These are phyloP conservation scores for Rossbeevera mucosa DNA, from an alignment of 768 basidiomycete genomes.

Conservation along the genomic window DNA sequence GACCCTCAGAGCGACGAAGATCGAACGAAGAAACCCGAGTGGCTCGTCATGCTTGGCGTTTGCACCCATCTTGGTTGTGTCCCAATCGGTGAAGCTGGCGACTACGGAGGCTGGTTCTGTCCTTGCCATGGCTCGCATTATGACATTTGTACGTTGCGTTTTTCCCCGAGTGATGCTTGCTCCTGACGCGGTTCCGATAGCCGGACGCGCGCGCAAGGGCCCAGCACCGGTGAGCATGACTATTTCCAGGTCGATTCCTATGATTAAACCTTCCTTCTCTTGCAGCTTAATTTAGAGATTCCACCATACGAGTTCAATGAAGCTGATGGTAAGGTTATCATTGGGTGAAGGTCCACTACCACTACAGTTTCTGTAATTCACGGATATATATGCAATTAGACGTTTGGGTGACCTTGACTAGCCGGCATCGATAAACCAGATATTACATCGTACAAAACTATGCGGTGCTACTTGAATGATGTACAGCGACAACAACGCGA, in stretches of 20 bases:
- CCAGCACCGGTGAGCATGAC: conserved; percentile 79
- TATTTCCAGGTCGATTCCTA: not conserved
- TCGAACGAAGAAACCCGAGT: conserved; percentile 91
- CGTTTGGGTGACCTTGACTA: conserved; percentile 4
- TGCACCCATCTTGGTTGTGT: conserved; percentile 99
- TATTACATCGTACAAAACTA: not conserved
- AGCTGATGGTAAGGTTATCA: conserved; percentile 76
- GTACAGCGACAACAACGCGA: not conserved
- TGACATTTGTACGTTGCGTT: conserved; percentile 72
- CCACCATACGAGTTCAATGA: conserved; percentile 87
- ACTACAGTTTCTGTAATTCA: conserved; percentile 18
- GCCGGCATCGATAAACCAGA: not conserved
- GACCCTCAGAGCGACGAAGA: conserved; percentile 91
- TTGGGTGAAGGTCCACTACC: conserved; percentile 53
- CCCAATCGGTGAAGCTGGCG: conserved; percentile 95
- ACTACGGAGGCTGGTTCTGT: conserved; percentile 99
- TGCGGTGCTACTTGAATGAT: not conserved
- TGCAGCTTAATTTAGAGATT: conserved; percentile 88
- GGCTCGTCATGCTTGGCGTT: conserved; percentile 89
- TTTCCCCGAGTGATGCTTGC: not conserved
- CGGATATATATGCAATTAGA: conserved; percentile 23
- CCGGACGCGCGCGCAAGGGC: conserved; percentile 92
- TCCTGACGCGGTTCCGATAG: conserved; percentile 36
- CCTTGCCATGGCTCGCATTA: conserved; percentile 99
- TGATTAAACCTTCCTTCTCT: conserved; percentile 9